Conservation (phyloP, 169 alveolate species). For the Plasmodium berghei region DNA sequence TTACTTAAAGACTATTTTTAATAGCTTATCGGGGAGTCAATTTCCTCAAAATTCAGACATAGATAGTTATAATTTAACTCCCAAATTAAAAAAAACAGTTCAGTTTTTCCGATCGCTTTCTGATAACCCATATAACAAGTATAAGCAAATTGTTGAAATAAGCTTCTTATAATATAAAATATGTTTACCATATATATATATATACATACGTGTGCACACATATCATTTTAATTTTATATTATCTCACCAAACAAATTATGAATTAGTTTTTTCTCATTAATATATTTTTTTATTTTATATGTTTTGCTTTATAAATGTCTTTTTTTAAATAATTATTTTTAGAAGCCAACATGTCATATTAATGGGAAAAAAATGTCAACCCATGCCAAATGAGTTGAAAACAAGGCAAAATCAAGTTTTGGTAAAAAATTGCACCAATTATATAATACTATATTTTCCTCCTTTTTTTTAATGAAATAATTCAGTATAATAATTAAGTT, state of each 20-base stretch:
- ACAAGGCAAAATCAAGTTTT: conserved; percentile 68
- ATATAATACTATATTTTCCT: background rate
- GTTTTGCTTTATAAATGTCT: background rate
- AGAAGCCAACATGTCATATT: conserved; percentile 76
- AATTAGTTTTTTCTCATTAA: no score
- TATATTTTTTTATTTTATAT: no score
- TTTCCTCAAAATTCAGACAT: conserved; percentile 41
- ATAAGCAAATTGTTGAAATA: background rate
- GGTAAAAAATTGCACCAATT: conserved; percentile 5
- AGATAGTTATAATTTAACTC: conserved; percentile 59
- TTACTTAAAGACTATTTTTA: conserved; percentile 23
- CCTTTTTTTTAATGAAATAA: background rate
- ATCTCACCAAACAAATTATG: no score
- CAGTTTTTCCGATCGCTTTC: conserved; percentile 50
- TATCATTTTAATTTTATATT: background rate
- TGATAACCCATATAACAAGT: conserved; percentile 60
- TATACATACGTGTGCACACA: background rate
- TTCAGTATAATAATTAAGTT: background rate
- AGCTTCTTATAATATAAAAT: background rate
- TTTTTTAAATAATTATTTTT: conserved; percentile 14
- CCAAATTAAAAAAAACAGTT: conserved; percentile 73
- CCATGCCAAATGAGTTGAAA: conserved; percentile 69
- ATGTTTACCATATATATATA: background rate
- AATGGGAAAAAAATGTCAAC: conserved; percentile 62
- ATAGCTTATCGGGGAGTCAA: conserved; percentile 42